phyloP scores from a whole-genome alignment of 306 rosid species.

The Dryas octopetala region DNA sequence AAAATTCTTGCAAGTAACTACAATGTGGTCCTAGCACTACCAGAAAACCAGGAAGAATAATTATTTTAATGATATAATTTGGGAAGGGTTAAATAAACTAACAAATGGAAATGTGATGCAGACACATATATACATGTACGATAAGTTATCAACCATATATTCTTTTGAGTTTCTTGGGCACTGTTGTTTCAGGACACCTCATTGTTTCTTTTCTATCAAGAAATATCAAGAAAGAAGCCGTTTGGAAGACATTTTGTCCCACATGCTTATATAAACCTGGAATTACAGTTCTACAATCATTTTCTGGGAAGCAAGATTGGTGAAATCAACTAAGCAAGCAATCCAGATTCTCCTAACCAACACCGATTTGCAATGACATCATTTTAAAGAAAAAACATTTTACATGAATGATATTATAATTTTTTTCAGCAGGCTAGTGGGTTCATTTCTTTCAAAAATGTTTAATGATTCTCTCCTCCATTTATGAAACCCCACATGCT shows the following conservation, averaged over 20 bases:
- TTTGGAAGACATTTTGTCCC: background rate
- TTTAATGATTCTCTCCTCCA: conserved; percentile 14
- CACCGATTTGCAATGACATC: conserved; percentile 6
- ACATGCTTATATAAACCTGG: background rate
- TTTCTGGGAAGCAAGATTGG: background rate
- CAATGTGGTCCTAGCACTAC: conserved; percentile 1
- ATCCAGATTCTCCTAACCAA: conserved; percentile 18
- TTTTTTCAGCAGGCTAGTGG: conserved; percentile 1
- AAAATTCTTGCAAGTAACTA: conserved; percentile 13
- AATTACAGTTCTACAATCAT: conserved; percentile 12
- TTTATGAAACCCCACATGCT: conserved; percentile 29
- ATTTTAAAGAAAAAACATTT: background rate
- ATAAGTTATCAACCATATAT: too few species aligned
- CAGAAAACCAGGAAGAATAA: conserved; percentile 17
- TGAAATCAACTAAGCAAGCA: conserved; percentile 9
- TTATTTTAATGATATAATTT: background rate
- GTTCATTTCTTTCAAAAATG: conserved; percentile 21
- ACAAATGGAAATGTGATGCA: background rate
- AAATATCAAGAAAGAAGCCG: background rate
- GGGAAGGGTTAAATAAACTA: background rate
- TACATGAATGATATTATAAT: background rate
- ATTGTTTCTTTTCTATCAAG: background rate
- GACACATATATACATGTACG: too few species aligned
- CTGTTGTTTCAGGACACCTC: too few species aligned
- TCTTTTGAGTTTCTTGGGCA: too few species aligned